A percentile compares a stretch with the other conserved stretches of the same genome.
phyloP scores from a whole-genome alignment of 1,139 yeast species.

The Diutina mesorugosa region DNA sequence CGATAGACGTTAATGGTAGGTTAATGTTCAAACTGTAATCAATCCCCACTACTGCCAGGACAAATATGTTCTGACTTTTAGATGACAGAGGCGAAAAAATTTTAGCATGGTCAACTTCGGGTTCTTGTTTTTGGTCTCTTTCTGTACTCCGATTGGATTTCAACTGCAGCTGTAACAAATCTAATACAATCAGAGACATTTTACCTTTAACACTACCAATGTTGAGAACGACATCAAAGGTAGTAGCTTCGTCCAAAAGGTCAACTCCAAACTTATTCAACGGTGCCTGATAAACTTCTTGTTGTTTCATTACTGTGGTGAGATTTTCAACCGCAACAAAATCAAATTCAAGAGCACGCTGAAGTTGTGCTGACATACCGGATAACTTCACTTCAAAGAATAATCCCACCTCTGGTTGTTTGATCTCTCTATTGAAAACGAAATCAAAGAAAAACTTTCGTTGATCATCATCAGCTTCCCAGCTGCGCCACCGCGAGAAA shows the following conservation, averaged over 20 bases:
- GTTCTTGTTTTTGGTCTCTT: neutral
- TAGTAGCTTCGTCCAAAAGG: slow-evolving; percentile 5
- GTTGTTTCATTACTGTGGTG: slow-evolving; percentile 5
- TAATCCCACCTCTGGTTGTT: neutral
- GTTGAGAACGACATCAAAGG: slow-evolving; percentile 10
- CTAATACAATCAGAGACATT: slow-evolving; percentile 11
- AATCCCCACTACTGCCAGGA: neutral
- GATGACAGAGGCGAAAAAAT: neutral
- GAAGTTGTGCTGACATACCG: neutral
- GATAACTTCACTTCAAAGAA: neutral
- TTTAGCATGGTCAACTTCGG: neutral
- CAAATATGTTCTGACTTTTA: neutral
- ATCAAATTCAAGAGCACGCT: slow-evolving; percentile 6
- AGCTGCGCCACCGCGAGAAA: slow-evolving; percentile 77
- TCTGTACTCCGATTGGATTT: neutral
- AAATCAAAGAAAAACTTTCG: slow-evolving; percentile 39
- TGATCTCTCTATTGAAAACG: slow-evolving; percentile 16
- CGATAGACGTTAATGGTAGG: neutral
- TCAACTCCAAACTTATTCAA: slow-evolving; percentile 6
- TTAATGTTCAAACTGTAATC: neutral
- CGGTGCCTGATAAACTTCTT: slow-evolving; percentile 6
- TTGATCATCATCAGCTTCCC: slow-evolving; percentile 54
- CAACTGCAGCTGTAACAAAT: slow-evolving; percentile 4
- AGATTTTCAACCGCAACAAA: slow-evolving; percentile 8
- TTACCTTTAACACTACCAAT: slow-evolving; percentile 14